A percentile compares a stretch with the other conserved stretches of the same genome.
Evolutionary conservation across 371 early-diverging fungal species (phyloP).

Genomic region (Chytridium lagenaria): DNA sequence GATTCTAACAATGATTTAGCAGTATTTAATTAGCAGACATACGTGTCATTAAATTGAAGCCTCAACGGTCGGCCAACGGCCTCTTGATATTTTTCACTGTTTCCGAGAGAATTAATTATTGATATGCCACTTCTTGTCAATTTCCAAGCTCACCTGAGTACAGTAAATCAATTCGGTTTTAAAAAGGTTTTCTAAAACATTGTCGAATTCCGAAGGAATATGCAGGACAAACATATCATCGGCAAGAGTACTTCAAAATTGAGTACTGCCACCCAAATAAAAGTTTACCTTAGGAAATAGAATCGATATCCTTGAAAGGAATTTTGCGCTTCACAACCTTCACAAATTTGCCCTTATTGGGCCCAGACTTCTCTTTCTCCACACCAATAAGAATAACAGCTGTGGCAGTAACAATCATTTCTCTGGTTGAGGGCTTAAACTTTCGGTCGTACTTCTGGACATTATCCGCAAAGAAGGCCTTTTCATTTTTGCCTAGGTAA

Average conservation of each 20-base stretch:
- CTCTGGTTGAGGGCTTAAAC: constrained; percentile 52
- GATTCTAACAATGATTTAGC: constrained; percentile 39
- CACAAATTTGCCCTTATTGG: constrained; percentile 60
- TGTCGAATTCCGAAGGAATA: constrained; percentile 67
- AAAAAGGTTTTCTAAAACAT: constrained; percentile 68
- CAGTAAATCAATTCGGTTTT: constrained; percentile 87
- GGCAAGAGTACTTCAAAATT: constrained; percentile 54
- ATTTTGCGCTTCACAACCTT: constrained; percentile 60
- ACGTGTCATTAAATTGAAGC: constrained; percentile 55
- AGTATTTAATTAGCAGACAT: constrained; percentile 18
- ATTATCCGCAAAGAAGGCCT: constrained; percentile 51
- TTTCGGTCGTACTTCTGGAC: constrained; percentile 60
- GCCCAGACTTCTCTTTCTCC: constrained; percentile 57
- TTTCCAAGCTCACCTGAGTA: constrained; percentile 45
- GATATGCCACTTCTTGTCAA: not conserved
- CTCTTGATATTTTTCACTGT: constrained; percentile 50
- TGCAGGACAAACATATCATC: constrained; percentile 89
- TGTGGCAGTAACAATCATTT: constrained; percentile 55
- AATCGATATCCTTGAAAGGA: constrained; percentile 45
- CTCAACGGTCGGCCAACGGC: constrained; percentile 34
- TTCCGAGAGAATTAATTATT: not conserved
- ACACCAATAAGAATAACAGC: constrained; percentile 53
- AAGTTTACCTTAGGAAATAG: constrained; percentile 47
- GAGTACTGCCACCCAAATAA: constrained; percentile 40
- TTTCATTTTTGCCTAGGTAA: constrained; percentile 54